Percentiles rank a stretch among this genome's conserved stretches.
Evolutionary conservation across 1,284 basidiomycete species (phyloP).

Genomic region (Cutaneotrichosporon mucoides): DNA sequence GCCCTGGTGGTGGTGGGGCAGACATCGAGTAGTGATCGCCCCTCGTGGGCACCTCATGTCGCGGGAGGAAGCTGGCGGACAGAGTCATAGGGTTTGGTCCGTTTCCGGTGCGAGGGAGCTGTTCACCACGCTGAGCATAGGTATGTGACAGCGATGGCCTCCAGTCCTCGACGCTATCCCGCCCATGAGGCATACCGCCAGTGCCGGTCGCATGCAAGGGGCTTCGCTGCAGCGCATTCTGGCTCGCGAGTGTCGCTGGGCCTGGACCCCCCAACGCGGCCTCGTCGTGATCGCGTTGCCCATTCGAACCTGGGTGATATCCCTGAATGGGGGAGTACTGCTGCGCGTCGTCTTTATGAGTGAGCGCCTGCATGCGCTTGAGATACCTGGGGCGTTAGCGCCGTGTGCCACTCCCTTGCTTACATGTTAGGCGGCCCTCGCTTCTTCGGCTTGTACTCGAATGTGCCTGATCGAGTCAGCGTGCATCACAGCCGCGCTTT

Average conservation of each 20-base stretch:
- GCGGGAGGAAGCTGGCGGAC: slow-evolving; percentile 1
- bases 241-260: slow-evolving; percentile 20
- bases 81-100: background rate
- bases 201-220: no score
- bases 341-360: background rate
- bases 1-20: no score
- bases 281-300: background rate
- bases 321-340: background rate
- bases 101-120: background rate
- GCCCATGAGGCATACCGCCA: no score
- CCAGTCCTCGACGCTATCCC: no score
- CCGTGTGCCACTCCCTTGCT: background rate
- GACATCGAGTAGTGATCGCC: no score
- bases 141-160: no score
- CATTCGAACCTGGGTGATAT: no score
- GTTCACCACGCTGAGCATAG: no score
- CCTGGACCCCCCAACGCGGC: slow-evolving; percentile 11
- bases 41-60: no score
- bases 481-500: no score
- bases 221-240: background rate
- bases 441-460: slow-evolving; percentile 87
- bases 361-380: slow-evolving; percentile 23
- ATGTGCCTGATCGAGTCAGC: slow-evolving; percentile 54
- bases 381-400: slow-evolving; percentile 17
- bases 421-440: slow-evolving; percentile 82